Evolutionary conservation across 1,284 basidiomycete species (phyloP), one percentile per base, ranked within the genome.

Genomic region (Pascua sp.): DNA sequence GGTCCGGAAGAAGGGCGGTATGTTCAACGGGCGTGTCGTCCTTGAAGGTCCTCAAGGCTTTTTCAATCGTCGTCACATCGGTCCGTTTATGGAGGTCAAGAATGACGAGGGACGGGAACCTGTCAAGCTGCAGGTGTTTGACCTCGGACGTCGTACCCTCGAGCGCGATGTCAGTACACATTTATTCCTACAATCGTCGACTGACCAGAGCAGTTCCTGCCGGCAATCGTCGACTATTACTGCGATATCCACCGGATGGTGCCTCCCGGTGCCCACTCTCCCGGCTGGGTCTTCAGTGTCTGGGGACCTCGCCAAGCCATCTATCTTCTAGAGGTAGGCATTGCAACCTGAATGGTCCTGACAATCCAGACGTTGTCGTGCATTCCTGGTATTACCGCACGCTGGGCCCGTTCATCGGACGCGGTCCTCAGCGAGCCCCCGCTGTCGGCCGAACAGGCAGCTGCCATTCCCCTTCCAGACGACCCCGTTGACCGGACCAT

Each of bases 101-200:
- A 4, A n/a, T 11, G 40, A 10, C 7, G n/a, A 24, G 11, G 8
- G 9, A 2, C 16, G 39, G 11, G 36, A 42, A 13, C 24, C 36
- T 8, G 24, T 38, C 11, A 41, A 24, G 8, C 53, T 52, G 11
- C 10, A 24, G 2, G 17, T 17, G 8, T 24, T 66, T n/a, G 57
- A 64, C 43, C 42, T 70, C 1, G 54, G 64, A 5, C 50, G 55
- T 12, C 50, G 65, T 12, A 47, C 64, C 5, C 17, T 54, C 2
- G 69, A 72, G 45, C 57, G 57, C 13, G 63, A 70, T 8, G 70
- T 69, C 42, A 59, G 61, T 56, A 5, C 7, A 2, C 44, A 65
- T 64, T 59, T 61, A 42, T 42, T 66, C 11, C 62, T 11, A 2
- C 3, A 5, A 13, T 12, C 9, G 3, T 0, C 11, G 11, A 2